These are phyloP conservation scores for Tuber calosporum DNA, from an alignment of 495 filamentous ascomycete species.

Conservation along the genomic window DNA sequence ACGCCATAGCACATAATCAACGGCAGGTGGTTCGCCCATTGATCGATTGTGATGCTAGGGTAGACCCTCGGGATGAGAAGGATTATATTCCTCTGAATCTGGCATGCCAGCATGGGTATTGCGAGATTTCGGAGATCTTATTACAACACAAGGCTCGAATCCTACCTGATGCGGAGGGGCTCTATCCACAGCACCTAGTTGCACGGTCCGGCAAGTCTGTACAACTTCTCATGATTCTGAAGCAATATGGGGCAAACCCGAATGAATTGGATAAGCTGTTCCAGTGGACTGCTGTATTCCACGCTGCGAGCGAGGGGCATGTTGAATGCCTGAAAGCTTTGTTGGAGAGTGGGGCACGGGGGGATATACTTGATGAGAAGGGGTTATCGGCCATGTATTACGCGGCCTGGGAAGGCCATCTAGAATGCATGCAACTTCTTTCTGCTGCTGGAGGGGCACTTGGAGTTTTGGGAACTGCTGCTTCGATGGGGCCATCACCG, in stretches of 20 bases:
- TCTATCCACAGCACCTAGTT: slow-evolving; percentile 96
- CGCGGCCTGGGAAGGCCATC: slow-evolving; percentile 94
- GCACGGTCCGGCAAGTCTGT: slow-evolving; percentile 80
- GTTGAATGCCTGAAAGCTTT: slow-evolving; percentile 75
- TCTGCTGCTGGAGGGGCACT: slow-evolving; percentile 49
- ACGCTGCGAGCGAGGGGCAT: slow-evolving; percentile 94
- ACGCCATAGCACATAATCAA: slow-evolving; percentile 81
- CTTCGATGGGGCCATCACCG: slow-evolving; percentile 49
- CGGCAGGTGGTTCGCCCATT: slow-evolving; percentile 69
- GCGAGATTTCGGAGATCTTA: slow-evolving; percentile 72
- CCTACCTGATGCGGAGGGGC: slow-evolving; percentile 85
- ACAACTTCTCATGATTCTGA: slow-evolving; percentile 66
- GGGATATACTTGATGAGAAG: slow-evolving; percentile 79
- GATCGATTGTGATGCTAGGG: slow-evolving; percentile 61
- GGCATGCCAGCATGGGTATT: slow-evolving; percentile 84
- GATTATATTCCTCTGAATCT: slow-evolving; percentile 93
- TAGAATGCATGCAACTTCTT: slow-evolving; percentile 87
- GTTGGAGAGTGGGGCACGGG: slow-evolving; percentile 64
- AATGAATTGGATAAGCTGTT: slow-evolving; percentile 91
- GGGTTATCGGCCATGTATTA: slow-evolving; percentile 93
- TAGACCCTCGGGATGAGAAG: slow-evolving; percentile 71
- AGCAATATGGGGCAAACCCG: slow-evolving; percentile 81
- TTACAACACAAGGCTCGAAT: slow-evolving; percentile 69
- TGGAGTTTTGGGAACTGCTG: slow-evolving; percentile 26
- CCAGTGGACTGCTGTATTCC: slow-evolving; percentile 92